Conservation (phyloP, 345 rosid genomes). For the Salix suchowensis region DNA sequence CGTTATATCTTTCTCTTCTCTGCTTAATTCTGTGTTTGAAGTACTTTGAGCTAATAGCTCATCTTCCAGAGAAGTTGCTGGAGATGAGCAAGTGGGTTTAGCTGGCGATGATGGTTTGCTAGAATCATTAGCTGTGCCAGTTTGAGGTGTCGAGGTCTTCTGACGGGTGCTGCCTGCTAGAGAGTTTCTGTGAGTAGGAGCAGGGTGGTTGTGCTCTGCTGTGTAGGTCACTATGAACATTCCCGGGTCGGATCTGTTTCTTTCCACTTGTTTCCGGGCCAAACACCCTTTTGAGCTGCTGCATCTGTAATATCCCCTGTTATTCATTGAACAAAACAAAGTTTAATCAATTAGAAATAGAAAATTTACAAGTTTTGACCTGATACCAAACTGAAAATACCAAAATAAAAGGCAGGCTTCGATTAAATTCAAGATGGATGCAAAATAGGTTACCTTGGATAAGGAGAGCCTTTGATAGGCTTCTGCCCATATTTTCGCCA, state of each 20-base stretch:
- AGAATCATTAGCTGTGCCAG: slow-evolving; percentile 19
- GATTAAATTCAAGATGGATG: not conserved
- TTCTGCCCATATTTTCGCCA: slow-evolving; percentile 99
- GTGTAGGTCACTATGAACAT: slow-evolving; percentile 93
- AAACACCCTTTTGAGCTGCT: slow-evolving; percentile 93
- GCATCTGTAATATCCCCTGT: slow-evolving; percentile 94
- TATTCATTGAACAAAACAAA: slow-evolving; percentile 9
- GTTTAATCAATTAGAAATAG: not conserved
- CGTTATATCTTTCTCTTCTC: slow-evolving; percentile 42
- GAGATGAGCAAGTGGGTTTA: slow-evolving; percentile 36
- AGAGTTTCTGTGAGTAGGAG: slow-evolving; percentile 90
- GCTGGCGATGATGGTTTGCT: slow-evolving; percentile 25
- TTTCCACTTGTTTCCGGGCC: slow-evolving; percentile 97
- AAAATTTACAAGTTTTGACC: not conserved
- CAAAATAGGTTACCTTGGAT: slow-evolving; percentile 61
- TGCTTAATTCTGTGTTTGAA: slow-evolving; percentile 40
- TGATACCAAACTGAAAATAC: not conserved
- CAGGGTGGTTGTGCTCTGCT: slow-evolving; percentile 90
- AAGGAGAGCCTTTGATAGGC: slow-evolving; percentile 98
- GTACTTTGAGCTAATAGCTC: slow-evolving; percentile 30
- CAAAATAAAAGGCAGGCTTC: not conserved
- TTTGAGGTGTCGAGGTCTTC: slow-evolving; percentile 38
- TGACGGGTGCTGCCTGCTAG: slow-evolving; percentile 92
- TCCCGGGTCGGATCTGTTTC: slow-evolving; percentile 88
- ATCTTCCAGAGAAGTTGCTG: slow-evolving; percentile 59